phyloP scores from a whole-genome alignment of 768 basidiomycete genomes.

The Podaxis sp. region DNA sequence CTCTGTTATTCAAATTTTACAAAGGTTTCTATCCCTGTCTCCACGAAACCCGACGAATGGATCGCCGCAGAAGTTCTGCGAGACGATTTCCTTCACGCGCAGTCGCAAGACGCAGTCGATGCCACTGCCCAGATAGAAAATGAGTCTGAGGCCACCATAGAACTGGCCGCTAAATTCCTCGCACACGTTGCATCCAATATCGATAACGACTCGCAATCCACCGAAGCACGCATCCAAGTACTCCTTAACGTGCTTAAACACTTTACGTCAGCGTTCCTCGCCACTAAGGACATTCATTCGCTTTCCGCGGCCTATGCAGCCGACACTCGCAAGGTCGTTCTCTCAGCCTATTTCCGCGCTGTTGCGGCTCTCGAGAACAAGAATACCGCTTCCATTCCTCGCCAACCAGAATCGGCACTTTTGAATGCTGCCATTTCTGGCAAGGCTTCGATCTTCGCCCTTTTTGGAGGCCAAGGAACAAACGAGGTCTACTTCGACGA shows the following conservation, averaged over 20 bases:
- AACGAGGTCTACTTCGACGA: constrained; percentile 99
- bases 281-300: constrained; percentile 75
- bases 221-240: constrained; percentile 56
- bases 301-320: constrained; percentile 73
- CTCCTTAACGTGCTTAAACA: constrained; percentile 74
- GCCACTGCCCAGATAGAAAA: constrained; percentile 51
- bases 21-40: constrained; percentile 85
- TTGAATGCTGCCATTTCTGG: constrained; percentile 59
- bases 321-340: constrained; percentile 73
- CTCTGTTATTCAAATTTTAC: constrained; percentile 13
- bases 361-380: constrained; percentile 66
- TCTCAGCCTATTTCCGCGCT: constrained; percentile 78
- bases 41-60: constrained; percentile 82
- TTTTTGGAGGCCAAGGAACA: constrained; percentile 97
- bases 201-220: constrained; percentile 52
- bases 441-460: constrained; percentile 78
- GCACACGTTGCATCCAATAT: constrained; percentile 69
- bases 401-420: constrained; percentile 64
- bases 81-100: constrained; percentile 80
- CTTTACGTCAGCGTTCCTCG: constrained; percentile 77
- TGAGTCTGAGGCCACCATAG: constrained; percentile 63
- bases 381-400: constrained; percentile 54
- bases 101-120: constrained; percentile 58
- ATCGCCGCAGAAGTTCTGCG: constrained; percentile 88
- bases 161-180: constrained; percentile 84